Evolutionary conservation across 148 eudicot species (phyloP).

Genomic region (Chenopodium berlandieri): DNA sequence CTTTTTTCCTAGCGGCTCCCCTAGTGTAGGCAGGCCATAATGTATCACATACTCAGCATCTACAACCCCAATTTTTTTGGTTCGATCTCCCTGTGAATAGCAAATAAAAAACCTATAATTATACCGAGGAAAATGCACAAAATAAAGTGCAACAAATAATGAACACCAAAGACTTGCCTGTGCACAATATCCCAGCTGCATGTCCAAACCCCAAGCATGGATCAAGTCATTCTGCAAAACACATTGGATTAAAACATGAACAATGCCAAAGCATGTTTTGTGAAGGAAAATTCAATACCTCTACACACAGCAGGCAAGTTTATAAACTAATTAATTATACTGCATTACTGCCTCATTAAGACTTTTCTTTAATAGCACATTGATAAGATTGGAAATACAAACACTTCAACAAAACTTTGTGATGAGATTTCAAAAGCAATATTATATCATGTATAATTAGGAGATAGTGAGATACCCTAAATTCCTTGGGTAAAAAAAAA

Average conservation of each 20-base stretch:
- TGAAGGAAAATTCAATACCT: neutral
- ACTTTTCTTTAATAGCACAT: no score
- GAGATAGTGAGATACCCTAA: no score
- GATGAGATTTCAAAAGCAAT: no score
- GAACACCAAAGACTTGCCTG: slow-evolving; percentile 45
- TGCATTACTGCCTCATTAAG: neutral
- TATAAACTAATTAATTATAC: no score
- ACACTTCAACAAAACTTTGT: no score
- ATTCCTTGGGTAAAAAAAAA: neutral
- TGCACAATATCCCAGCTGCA: slow-evolving; percentile 92
- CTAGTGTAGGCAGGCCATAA: slow-evolving; percentile 79
- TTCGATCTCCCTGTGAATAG: slow-evolving; percentile 73
- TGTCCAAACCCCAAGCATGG: slow-evolving; percentile 97
- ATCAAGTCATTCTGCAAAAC: slow-evolving; percentile 75
- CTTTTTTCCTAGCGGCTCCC: slow-evolving; percentile 55
- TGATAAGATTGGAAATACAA: no score
- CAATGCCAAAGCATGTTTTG: neutral
- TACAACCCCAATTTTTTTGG: slow-evolving; percentile 70
- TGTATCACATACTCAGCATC: slow-evolving; percentile 91
- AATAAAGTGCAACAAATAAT: neutral
- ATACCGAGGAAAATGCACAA: neutral
- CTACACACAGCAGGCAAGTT: neutral
- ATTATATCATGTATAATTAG: no score
- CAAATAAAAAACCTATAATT: neutral
- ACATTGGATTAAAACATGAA: neutral